Conservation (phyloP, 768 basidiomycete genomes). For the Leccinellum luteum region DNA sequence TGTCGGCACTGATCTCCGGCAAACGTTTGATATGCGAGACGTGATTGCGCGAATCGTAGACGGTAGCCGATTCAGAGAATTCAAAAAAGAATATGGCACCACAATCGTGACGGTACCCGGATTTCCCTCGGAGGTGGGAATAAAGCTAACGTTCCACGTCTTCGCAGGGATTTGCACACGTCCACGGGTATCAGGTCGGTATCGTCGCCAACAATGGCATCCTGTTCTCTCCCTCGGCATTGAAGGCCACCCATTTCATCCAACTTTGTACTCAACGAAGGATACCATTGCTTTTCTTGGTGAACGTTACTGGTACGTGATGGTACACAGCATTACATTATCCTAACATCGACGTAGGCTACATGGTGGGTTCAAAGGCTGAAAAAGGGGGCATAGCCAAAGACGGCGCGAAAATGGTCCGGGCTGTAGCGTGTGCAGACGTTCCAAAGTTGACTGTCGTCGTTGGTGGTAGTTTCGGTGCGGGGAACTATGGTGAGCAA, state of each 20-base stretch:
- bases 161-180: constrained; percentile 76
- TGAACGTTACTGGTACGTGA: constrained; percentile 82
- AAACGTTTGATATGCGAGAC: constrained; percentile 91
- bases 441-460: constrained; percentile 93
- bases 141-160: constrained; percentile 6
- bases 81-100: constrained; percentile 92
- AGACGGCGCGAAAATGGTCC: constrained; percentile 95
- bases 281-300: constrained; percentile 89
- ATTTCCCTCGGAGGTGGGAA: neutral
- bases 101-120: constrained; percentile 80
- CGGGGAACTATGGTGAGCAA: constrained; percentile 85
- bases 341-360: constrained; percentile 45
- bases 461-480: constrained; percentile 91
- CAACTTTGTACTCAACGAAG: constrained; percentile 88
- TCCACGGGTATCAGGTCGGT: constrained; percentile 88
- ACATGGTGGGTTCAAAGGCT: constrained; percentile 97
- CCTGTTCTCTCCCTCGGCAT: constrained; percentile 87
- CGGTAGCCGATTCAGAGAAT: constrained; percentile 88
- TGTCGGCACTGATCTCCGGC: constrained; percentile 85
- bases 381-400: constrained; percentile 94
- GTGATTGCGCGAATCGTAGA: constrained; percentile 91
- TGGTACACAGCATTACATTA: neutral
- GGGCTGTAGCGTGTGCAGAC: constrained; percentile 90
- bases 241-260: constrained; percentile 95
- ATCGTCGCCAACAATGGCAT: constrained; percentile 96